phyloP scores from a whole-genome alignment of 257 asterid genomes.

The Linaria vulgaris region DNA sequence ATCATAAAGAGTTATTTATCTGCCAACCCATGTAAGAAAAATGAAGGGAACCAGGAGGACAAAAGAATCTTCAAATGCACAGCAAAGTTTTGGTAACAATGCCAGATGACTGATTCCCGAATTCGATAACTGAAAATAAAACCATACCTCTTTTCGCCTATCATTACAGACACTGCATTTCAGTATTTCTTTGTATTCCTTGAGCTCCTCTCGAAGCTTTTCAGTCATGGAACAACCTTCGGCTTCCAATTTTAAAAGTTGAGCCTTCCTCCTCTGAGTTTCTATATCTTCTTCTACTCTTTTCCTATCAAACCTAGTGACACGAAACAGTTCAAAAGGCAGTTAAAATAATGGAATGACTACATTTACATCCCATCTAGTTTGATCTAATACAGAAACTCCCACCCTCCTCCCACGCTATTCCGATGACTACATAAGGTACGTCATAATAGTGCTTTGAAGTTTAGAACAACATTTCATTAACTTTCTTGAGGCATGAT shows the following conservation, averaged over 20 bases:
- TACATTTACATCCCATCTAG: background rate
- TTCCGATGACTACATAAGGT: too few relatives aligned
- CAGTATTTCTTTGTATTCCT: constrained; percentile 83
- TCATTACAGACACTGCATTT: constrained; percentile 90
- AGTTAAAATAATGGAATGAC: background rate
- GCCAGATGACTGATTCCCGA: background rate
- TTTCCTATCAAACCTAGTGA: constrained; percentile 71
- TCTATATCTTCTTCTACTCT: constrained; percentile 85
- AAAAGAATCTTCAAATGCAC: background rate
- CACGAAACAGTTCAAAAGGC: background rate
- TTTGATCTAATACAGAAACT: background rate
- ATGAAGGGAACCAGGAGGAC: background rate
- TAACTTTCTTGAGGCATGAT: too few relatives aligned
- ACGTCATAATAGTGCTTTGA: too few relatives aligned
- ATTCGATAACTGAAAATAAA: constrained; percentile 9
- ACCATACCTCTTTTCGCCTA: constrained; percentile 84
- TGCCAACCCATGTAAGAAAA: background rate
- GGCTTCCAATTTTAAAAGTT: constrained; percentile 48
- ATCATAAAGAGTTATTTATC: background rate
- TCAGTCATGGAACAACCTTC: constrained; percentile 69
- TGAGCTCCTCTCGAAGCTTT: constrained; percentile 80
- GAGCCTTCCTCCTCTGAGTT: constrained; percentile 62
- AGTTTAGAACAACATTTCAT: too few relatives aligned
- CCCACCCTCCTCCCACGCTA: background rate
- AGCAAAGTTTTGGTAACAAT: background rate